These are phyloP conservation scores for Arthrobotrys megalospora DNA, from an alignment of 2,329 filamentous ascomycete species.

Conservation along the genomic window DNA sequence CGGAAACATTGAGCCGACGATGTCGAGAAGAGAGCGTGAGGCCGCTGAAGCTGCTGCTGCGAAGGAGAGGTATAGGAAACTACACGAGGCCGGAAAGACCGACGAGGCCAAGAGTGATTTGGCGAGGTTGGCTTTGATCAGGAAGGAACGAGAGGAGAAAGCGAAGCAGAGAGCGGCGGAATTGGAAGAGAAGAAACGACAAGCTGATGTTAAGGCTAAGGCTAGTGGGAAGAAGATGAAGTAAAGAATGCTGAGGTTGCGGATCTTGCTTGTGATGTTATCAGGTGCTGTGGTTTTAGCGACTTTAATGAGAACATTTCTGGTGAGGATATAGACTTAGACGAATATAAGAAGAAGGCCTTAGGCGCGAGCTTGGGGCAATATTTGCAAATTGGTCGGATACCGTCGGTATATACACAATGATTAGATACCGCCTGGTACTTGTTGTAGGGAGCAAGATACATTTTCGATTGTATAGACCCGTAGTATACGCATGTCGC, in stretches of 20 bases:
- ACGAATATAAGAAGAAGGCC: slow-evolving; percentile 38
- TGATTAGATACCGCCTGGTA: no score
- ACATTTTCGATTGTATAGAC: no score
- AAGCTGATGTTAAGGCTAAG: slow-evolving; percentile 70
- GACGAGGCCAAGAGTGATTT: slow-evolving; percentile 93
- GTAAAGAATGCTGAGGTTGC: slow-evolving; percentile 4
- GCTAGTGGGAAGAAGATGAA: slow-evolving; percentile 67
- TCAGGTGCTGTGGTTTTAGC: slow-evolving; percentile 44
- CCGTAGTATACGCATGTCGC: no score
- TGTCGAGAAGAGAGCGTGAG: slow-evolving; percentile 80
- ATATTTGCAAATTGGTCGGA: slow-evolving; percentile 1
- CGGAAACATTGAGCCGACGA: slow-evolving; percentile 70
- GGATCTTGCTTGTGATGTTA: slow-evolving; percentile 5
- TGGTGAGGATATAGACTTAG: slow-evolving; percentile 37
- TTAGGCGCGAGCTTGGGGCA: background rate
- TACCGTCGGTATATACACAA: background rate
- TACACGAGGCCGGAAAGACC: slow-evolving; percentile 95
- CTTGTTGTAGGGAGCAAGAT: no score
- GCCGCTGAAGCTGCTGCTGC: slow-evolving; percentile 88
- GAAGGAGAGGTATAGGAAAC: slow-evolving; percentile 89
- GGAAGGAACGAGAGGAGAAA: slow-evolving; percentile 88
- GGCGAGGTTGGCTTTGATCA: slow-evolving; percentile 84
- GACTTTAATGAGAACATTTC: slow-evolving; percentile 33
- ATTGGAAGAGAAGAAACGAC: slow-evolving; percentile 67
- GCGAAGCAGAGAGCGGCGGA: slow-evolving; percentile 82